Conservation (phyloP, 2,329 filamentous ascomycete genomes). For the Erysiphe pulchra region DNA sequence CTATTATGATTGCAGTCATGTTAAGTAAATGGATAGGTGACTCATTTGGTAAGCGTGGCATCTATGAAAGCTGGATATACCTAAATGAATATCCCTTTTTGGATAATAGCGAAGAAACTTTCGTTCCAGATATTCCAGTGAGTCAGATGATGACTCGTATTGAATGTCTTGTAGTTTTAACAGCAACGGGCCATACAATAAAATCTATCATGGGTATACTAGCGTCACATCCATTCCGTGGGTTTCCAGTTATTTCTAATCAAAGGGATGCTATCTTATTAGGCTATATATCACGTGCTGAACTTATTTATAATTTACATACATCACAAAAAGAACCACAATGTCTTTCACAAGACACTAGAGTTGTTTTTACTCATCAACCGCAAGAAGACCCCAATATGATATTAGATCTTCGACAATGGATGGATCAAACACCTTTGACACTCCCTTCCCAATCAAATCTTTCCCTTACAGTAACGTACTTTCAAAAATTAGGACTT, state of each 20-base stretch:
- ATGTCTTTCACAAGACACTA: conserved; percentile 40
- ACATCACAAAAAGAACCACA: conserved; percentile 29
- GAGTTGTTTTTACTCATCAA: conserved; percentile 66
- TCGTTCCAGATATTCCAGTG: conserved; percentile 64
- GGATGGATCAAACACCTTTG: conserved; percentile 98
- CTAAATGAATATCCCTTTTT: conserved; percentile 87
- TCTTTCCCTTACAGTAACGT: conserved; percentile 64
- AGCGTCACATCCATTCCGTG: conserved; percentile 50
- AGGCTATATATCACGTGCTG: conserved; percentile 81
- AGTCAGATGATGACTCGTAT: conserved; percentile 75
- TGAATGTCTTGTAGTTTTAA: conserved; percentile 72
- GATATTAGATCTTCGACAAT: conserved; percentile 71
- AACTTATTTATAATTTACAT: conserved; percentile 59
- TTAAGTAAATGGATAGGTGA: conserved; percentile 95
- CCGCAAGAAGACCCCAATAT: conserved; percentile 51
- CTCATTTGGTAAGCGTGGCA: conserved; percentile 72
- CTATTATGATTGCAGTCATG: conserved; percentile 99
- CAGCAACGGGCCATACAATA: conserved; percentile 71
- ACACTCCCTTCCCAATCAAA: conserved; percentile 55
- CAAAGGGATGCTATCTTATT: conserved; percentile 53
- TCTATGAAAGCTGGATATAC: conserved; percentile 94
- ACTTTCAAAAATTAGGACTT: conserved; percentile 86
- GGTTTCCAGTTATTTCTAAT: conserved; percentile 74
- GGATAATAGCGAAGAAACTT: conserved; percentile 75
- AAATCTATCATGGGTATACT: conserved; percentile 46